These are phyloP conservation scores for Neostapfia colusana DNA, from an alignment of 176 grass and related monocot genomes.

Conservation along the genomic window DNA sequence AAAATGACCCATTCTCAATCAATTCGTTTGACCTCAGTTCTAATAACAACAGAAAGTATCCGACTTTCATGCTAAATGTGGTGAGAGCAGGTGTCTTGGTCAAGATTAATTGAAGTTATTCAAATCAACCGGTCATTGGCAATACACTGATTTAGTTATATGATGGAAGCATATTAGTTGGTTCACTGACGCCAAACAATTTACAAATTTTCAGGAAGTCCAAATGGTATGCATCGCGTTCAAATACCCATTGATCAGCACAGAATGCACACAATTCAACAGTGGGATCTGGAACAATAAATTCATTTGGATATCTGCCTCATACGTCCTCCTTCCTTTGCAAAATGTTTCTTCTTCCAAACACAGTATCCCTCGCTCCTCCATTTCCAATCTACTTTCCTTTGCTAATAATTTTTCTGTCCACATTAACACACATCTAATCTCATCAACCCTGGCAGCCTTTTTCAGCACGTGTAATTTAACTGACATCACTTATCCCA, in stretches of 20 bases:
- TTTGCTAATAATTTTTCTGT: not conserved
- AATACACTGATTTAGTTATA: slow-evolving; percentile 1
- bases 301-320: not conserved
- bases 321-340: not conserved
- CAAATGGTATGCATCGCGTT: not conserved
- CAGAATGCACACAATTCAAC: slow-evolving; percentile 9
- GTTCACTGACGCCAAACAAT: not conserved
- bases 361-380: not conserved
- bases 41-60: not conserved
- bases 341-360: not conserved
- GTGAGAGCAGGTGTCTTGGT: not conserved
- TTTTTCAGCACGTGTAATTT: not conserved
- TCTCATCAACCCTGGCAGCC: not conserved
- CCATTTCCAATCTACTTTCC: not conserved
- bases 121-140: not conserved
- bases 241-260: slow-evolving; percentile 1
- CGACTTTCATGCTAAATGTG: slow-evolving; percentile 13
- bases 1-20: not conserved
- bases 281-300: not conserved
- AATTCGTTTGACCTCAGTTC: slow-evolving; percentile 3
- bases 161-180: not conserved
- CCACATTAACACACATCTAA: not conserved
- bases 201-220: slow-evolving; percentile 16
- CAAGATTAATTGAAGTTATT: slow-evolving; percentile 3
- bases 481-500: not conserved